phyloP scores from a whole-genome alignment of 2,329 filamentous ascomycete species.

The Cladosporium halotolerans region DNA sequence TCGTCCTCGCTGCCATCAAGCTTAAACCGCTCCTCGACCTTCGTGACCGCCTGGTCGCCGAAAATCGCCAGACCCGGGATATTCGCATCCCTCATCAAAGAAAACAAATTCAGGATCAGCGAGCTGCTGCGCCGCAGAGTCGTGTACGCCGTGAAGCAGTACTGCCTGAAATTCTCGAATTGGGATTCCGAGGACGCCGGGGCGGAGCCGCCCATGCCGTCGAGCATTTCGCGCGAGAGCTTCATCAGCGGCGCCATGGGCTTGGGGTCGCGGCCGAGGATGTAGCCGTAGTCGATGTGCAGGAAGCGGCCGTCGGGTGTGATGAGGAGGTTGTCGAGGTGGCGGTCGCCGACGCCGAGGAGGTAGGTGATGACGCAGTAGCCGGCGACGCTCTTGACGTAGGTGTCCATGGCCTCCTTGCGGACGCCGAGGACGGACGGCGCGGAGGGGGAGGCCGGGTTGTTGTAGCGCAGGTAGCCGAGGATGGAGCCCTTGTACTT shows the following conservation, averaged over 20 bases:
- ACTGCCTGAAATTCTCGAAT: conserved; percentile 86
- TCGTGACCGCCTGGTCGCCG: conserved; percentile 79
- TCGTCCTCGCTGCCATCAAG: conserved; percentile 88
- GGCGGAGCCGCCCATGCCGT: conserved; percentile 79
- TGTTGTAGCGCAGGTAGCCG: conserved; percentile 80
- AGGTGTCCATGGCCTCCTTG: conserved; percentile 89
- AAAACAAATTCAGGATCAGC: conserved; percentile 89
- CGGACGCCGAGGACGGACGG: conserved; percentile 67
- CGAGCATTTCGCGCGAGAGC: conserved; percentile 94
- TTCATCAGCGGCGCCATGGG: conserved; percentile 97
- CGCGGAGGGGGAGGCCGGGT: conserved; percentile 81
- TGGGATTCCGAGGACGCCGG: conserved; percentile 39
- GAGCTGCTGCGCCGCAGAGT: conserved; percentile 85
- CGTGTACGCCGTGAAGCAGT: conserved; percentile 91
- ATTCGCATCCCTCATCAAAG: conserved; percentile 94
- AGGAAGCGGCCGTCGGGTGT: conserved; percentile 91
- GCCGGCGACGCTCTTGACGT: conserved; percentile 90
- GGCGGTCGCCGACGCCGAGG: conserved; percentile 88
- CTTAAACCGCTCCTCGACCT: conserved; percentile 92
- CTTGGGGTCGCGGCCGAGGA: conserved; percentile 92
- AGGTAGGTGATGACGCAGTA: conserved; percentile 99
- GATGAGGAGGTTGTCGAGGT: conserved; percentile 90
- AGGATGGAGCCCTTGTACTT: conserved; percentile 76
- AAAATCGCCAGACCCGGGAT: conserved; percentile 83
- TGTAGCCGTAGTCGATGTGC: conserved; percentile 97